Evolutionary conservation across 257 asterid species (phyloP), one percentile per base, ranked within the genome.

Genomic region (Craterostigma plantagineum): DNA sequence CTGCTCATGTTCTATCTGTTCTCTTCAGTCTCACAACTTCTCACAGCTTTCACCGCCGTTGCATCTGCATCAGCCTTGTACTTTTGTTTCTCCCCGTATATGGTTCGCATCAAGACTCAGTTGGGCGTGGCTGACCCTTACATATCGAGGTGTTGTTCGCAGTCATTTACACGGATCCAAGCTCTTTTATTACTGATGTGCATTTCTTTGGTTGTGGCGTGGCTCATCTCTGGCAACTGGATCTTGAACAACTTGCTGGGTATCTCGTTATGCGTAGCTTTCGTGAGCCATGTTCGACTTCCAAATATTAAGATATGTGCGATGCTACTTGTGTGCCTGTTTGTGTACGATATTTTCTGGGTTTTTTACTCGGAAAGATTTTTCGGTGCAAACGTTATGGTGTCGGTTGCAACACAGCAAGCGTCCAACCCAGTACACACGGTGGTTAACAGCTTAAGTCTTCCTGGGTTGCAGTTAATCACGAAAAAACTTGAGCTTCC

Each of bases 201-300:
- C 34, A 16, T 72, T 18, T 66, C 51, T 55, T 53, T 66, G 41
- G 93, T 82, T 18, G 62, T 62, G 11, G 52, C 77, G 3, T 82
- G 98, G 98, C 93, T 87, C 55, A 70, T 87, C 34, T 52, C 95
- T 6, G 98, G 95, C 41, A 72, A 82, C 57, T 87, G 98, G 98
- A 56, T 87, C 46, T 58, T 87, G 63, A 87, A 87, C 79, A 87
- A 87, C 45, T 42, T 87, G 56, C 42, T 87, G 78, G 98, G 95
- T 33, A 65, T 87, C 49, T 87, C 98, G 54, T 86, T 87, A n/a
- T 82, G 98, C 55, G 62, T 82, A 27, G 95, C 95, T 38, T 87
- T 87, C 62, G 98, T 87, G 49, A 82, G 98, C 72, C 98, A 87
- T 54, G 91, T 87, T 46, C 92, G 95, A 47, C 77, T 87, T 41